phyloP scores from a whole-genome alignment of 495 filamentous ascomycete genomes.

The Hypoxylon lienhwacheense region DNA sequence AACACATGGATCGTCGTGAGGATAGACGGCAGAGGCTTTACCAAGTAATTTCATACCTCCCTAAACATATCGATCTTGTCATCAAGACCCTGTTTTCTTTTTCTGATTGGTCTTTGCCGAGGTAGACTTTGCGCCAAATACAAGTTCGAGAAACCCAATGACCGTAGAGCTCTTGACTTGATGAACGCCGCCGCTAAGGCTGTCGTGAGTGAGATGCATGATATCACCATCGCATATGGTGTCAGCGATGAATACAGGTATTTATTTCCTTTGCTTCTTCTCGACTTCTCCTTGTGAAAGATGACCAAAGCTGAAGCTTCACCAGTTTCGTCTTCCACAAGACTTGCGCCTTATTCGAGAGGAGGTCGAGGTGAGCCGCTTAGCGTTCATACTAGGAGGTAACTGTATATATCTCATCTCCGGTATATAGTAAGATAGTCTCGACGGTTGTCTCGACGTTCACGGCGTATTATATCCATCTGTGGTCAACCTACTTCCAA shows the following conservation, averaged over 20 bases:
- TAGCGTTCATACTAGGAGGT: no score
- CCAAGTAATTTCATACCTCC: conserved; percentile 68
- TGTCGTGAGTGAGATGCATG: conserved; percentile 80
- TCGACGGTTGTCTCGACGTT: conserved; percentile 91
- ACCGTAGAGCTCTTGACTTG: conserved; percentile 79
- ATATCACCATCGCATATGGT: conserved; percentile 86
- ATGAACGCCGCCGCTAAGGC: conserved; percentile 90
- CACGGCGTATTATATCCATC: conserved; percentile 83
- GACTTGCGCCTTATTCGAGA: conserved; percentile 77
- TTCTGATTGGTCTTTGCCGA: conserved; percentile 7
- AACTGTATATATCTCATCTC: conserved; percentile 8
- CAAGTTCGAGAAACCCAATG: conserved; percentile 87
- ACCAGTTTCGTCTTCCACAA: conserved; percentile 86
- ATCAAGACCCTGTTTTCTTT: background rate
- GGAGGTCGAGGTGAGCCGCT: conserved; percentile 70
- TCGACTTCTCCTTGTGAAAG: background rate
- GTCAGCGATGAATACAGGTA: conserved; percentile 91
- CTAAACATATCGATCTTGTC: background rate
- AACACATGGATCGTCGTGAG: conserved; percentile 94
- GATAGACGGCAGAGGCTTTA: conserved; percentile 89
- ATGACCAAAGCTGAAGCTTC: background rate
- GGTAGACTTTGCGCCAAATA: conserved; percentile 77
- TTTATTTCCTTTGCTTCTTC: no score
- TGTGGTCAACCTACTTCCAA: conserved; percentile 78
- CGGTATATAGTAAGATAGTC: conserved; percentile 71